phyloP scores from a whole-genome alignment of 2,329 filamentous ascomycete species.

The Plectosphaerella plurivora region DNA sequence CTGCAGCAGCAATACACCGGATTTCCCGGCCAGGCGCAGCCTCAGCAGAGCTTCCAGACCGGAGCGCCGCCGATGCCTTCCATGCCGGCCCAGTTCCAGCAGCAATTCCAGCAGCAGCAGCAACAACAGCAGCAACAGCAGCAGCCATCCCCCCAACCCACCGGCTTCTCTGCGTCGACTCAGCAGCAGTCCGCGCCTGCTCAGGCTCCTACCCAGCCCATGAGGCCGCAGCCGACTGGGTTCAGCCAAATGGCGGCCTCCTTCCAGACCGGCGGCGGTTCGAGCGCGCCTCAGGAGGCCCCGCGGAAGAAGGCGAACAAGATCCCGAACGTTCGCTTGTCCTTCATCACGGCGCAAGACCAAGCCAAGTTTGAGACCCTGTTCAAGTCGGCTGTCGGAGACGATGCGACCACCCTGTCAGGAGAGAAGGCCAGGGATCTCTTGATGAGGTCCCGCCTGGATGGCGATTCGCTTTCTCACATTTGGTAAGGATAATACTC shows the following conservation, averaged over 20 bases:
- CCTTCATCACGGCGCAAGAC: slow-evolving; percentile 92
- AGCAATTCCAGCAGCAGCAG: slow-evolving; percentile 54
- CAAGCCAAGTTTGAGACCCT: slow-evolving; percentile 96
- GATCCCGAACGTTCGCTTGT: slow-evolving; percentile 90
- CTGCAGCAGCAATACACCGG: slow-evolving; percentile 51
- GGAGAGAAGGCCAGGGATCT: slow-evolving; percentile 91
- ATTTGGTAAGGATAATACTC: slow-evolving; percentile 68
- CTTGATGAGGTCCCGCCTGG: slow-evolving; percentile 79
- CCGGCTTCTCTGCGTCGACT: slow-evolving; percentile 40
- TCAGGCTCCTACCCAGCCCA: slow-evolving; percentile 44
- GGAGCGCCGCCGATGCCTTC: slow-evolving; percentile 56
- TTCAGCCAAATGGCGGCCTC: slow-evolving; percentile 65
- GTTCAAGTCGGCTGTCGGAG: slow-evolving; percentile 91
- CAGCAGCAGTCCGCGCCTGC: slow-evolving; percentile 48
- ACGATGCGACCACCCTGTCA: slow-evolving; percentile 78
- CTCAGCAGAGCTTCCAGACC: slow-evolving; percentile 58
- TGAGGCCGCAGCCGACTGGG: slow-evolving; percentile 63
- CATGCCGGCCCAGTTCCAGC: slow-evolving; percentile 56
- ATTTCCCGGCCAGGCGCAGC: slow-evolving; percentile 35
- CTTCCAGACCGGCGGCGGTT: slow-evolving; percentile 49
- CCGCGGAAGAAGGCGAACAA: slow-evolving; percentile 57
- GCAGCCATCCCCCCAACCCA: slow-evolving; percentile 36
- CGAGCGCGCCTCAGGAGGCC: slow-evolving; percentile 31
- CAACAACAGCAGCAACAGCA: slow-evolving; percentile 41
- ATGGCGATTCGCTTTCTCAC: slow-evolving; percentile 82